A percentile compares a stretch with the other conserved stretches of the same genome.
Conservation (phyloP, 129 eudicot species). For the Pittosporum tobira region DNA sequence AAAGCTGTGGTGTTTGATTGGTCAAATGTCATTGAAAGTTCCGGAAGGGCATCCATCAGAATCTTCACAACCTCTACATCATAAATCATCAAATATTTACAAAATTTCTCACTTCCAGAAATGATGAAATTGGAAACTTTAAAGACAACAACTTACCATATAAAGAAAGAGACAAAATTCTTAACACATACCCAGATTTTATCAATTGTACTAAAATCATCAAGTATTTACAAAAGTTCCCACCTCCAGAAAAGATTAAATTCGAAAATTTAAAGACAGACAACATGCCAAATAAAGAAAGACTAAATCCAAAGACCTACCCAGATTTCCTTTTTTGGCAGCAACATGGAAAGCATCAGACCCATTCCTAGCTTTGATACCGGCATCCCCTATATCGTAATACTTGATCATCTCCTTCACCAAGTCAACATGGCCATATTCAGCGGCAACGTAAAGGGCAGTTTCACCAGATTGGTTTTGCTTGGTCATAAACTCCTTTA, state of each 20-base stretch:
- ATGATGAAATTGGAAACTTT: not conserved
- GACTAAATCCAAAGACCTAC: conserved; percentile 22
- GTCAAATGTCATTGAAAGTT: conserved; percentile 56
- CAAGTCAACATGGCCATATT: conserved; percentile 33
- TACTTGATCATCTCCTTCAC: conserved; percentile 43
- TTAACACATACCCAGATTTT: too few relatives aligned
- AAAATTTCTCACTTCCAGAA: not conserved
- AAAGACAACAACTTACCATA: not conserved
- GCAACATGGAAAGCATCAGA: conserved; percentile 52
- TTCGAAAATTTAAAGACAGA: not conserved
- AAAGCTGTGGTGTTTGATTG: conserved; percentile 60
- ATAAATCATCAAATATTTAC: not conserved
- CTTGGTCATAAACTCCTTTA: conserved; percentile 29
- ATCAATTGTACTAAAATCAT: too few relatives aligned
- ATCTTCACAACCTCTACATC: conserved; percentile 51
- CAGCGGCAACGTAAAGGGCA: conserved; percentile 57
- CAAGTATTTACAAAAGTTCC: too few relatives aligned
- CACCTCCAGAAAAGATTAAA: too few relatives aligned
- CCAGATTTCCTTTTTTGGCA: conserved; percentile 53
- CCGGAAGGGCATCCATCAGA: conserved; percentile 51
- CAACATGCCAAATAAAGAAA: not conserved
- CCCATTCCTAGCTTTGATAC: conserved; percentile 49
- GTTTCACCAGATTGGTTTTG: conserved; percentile 54
- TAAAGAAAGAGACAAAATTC: too few relatives aligned
- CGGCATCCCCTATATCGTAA: conserved; percentile 40